Percentiles rank a stretch among this genome's conserved stretches.
These are phyloP conservation scores for Brassica balearica DNA, from an alignment of 441 rosid species.

Conservation along the genomic window DNA sequence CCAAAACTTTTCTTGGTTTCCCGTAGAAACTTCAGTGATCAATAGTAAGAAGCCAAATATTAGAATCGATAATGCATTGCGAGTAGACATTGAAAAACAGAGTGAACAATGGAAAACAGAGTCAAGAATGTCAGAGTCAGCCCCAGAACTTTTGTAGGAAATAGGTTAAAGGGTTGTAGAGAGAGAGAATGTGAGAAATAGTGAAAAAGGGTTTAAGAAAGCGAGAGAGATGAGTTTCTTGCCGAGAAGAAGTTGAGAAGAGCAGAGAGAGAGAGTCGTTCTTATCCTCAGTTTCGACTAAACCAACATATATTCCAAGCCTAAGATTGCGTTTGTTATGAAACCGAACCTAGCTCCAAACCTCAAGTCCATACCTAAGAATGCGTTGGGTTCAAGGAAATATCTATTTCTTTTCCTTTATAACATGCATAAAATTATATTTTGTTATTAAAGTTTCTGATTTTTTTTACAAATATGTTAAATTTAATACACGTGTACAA, in stretches of 20 bases:
- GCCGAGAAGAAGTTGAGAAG: not conserved
- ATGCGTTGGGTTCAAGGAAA: too few species aligned
- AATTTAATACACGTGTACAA: too few species aligned
- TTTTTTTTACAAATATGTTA: too few species aligned
- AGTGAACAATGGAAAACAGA: conserved; percentile 11
- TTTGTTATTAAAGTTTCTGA: too few species aligned
- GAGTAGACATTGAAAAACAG: conserved; percentile 3
- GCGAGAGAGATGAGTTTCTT: not conserved
- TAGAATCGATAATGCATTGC: conserved; percentile 14
- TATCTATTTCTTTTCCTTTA: too few species aligned
- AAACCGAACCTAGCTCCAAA: too few species aligned
- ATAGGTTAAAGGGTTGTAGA: not conserved
- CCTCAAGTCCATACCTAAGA: too few species aligned
- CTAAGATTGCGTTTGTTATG: too few species aligned
- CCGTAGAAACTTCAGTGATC: conserved; percentile 16
- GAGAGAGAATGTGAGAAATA: conserved; percentile 15
- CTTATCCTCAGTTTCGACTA: conserved; percentile 68
- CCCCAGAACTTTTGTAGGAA: not conserved
- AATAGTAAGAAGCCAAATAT: conserved; percentile 33
- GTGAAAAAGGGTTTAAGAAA: conserved; percentile 9
- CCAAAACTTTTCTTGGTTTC: conserved; percentile 9
- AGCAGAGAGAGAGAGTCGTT: conserved; percentile 42
- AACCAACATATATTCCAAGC: conserved; percentile 16
- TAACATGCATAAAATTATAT: too few species aligned
- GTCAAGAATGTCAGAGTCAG: conserved; percentile 22